Conservation (phyloP, 1,139 yeast genomes). For the Yamadazyma siamensis region DNA sequence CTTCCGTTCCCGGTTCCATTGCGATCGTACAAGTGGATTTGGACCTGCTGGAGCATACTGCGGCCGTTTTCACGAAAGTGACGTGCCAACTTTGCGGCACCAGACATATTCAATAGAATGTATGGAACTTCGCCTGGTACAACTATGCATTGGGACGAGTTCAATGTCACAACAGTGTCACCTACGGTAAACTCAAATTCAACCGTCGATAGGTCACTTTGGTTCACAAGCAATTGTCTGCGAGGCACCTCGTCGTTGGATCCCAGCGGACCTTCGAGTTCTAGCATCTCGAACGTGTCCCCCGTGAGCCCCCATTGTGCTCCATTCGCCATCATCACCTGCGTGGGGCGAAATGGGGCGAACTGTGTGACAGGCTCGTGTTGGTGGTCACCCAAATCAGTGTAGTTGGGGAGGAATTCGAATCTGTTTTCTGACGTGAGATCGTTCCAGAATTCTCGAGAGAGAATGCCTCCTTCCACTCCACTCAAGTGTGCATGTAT, state of each 20-base stretch:
- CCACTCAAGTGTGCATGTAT: constrained; percentile 16
- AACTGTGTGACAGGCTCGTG: constrained; percentile 1
- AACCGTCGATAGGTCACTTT: constrained; percentile 19
- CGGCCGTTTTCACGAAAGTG: constrained; percentile 15
- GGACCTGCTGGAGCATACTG: constrained; percentile 21
- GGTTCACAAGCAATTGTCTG: constrained; percentile 20
- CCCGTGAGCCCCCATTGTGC: constrained; percentile 26
- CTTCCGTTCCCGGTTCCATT: too few relatives aligned
- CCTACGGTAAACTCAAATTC: constrained; percentile 20
- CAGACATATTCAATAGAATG: constrained; percentile 34
- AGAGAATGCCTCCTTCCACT: constrained; percentile 24
- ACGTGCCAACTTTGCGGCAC: constrained; percentile 25
- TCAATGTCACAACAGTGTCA: constrained; percentile 21
- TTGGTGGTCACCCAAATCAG: constrained; percentile 7
- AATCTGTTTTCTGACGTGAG: constrained; percentile 22
- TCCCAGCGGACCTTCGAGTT: constrained; percentile 4
- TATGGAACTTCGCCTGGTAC: constrained; percentile 40
- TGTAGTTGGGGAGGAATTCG: constrained; percentile 19
- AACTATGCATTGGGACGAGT: constrained; percentile 41
- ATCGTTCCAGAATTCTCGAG: constrained; percentile 27
- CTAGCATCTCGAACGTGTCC: constrained; percentile 23
- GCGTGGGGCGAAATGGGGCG: constrained; percentile 21
- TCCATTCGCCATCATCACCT: constrained; percentile 21
- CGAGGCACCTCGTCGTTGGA: constrained; percentile 1
- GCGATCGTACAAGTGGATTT: constrained; percentile 13